Base-by-base conservation (phyloP, 768 basidiomycete species). In the Cantharellus cinnabarinus region DNA sequence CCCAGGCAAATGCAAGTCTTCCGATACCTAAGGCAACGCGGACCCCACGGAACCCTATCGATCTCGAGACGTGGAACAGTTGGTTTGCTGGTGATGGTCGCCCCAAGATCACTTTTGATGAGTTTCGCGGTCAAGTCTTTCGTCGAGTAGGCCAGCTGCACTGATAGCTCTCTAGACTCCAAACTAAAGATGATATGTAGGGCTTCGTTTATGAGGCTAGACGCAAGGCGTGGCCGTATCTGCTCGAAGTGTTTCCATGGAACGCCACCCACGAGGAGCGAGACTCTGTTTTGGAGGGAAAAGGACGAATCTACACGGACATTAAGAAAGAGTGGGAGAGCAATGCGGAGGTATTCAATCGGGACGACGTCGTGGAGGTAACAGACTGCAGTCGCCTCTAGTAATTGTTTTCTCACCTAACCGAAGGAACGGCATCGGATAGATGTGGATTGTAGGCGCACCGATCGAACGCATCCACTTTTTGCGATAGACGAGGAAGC, bases 401-500 rank as follows among this genome's bases (percentile, higher is more conserved):
- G 7, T 5, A n/a, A 42, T 38, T 62, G 60, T 53, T 10, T 37
- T 34, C 40, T 55, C 54, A 37, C 39, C 20, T 15, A 7, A 14
- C 34, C 44, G 53, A 59, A 83, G 82, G 89, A 90, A 67, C 80
- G 86, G n/a, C 89, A 90, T 70, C 80, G 89, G 35, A 89, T 90
- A 64, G 89, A 98, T 66, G 95, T 99, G 59, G 95, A 98, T 67
- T 98, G 95, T 66, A 82, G 93, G 60, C 79, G 95, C 37, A 99
- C 95, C 29, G 95, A 99, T 69, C 78, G 95, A 42, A 84, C 77
- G n/a, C 94, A 98, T 64, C 82, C 88, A 3, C 75, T 97, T 58
- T 98, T 95, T 66, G 78, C 83, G 2, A 68, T 69, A 5, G 67
- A 69, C 3, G 61, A 64, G 0, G 63, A 61, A 2, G 51, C 57